Evolutionary conservation across 2,329 filamentous ascomycete genomes (phyloP), one percentile per base, ranked within the genome.

Genomic region (Exophiala xenobiotica): DNA sequence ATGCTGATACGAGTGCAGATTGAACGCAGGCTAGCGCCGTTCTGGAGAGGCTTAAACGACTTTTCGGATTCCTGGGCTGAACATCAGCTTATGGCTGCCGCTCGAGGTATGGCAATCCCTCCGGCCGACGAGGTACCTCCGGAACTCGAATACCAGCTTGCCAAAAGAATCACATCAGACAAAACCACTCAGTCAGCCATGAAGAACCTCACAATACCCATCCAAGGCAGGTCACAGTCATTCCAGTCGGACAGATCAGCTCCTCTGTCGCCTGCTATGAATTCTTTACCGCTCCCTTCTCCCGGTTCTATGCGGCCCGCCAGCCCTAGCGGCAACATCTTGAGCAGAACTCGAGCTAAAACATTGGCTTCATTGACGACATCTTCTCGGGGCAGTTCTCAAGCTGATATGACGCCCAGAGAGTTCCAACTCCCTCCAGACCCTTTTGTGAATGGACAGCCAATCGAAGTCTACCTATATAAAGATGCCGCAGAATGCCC

Each of bases 41-140:
- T 99, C 69, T 99, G 92, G 90, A 86, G 87, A 65, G 93, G 93
- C 4, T 75, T 99, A 3, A 86, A 96, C 58, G 91, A 97, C 68
- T 90, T 93, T 69, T 86, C 85, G 12, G 81, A 88, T 18, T 87
- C 82, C 46, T 99, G 93, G 93, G 87, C 90, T 9, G 93, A 99
- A 65, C 85, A 93, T 69, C 93, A 99, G 70, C 82, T 99, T n/a
- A 83, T 96, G 63, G 90, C 92, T 51, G 90, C 89, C 19, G 93
- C 87, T 43, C 83, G 90, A 64, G 91, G 89, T 16, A 79, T 95
- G 49, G 82, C 88, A 2, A 84, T 97, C 44, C 93, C 93, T 9
- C 80, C 88, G 6, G 82, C 92, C 40, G 90, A 96, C 68, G 84
- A 91, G 62, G 83, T 90, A 2, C 88, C 89, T 3, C 81, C 86